Evolutionary conservation across 2,329 filamentous ascomycete genomes (phyloP), one percentile per base, ranked within the genome.

Genomic region (Xylaria sp.): DNA sequence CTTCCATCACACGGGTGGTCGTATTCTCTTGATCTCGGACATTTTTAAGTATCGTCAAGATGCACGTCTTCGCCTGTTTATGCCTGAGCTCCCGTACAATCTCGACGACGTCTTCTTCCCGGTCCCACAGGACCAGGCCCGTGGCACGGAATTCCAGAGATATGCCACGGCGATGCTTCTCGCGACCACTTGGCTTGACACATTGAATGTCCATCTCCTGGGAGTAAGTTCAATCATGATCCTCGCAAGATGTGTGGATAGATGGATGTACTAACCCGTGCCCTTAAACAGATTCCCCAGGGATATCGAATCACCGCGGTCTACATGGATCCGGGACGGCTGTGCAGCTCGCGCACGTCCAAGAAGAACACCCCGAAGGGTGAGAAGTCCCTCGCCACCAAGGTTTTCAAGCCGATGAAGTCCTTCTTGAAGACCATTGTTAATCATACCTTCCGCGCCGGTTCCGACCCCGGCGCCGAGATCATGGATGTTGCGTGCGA

Each of bases 1-100:
- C 66, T 88, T 85, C 75, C 84, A 87, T 1, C 23, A 34, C 66
- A 81, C 85, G 54, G 84, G 87, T 63, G 87, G 87, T 34, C 69
- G 73, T 52, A 87, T 89, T 82, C 82, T 85, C 59, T 74, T 80
- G 70, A 68, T 77, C 10, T 70, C 68, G 0, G 69, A 60, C 34
- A 68, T 74, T 5, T 65, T 68, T 1, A 75, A 78, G 59, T 59
- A 23, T 9, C 54, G 35, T 10, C 11, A 35, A 3, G 50, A 56
- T 13, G 50, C 11, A 8, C 2, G 1, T 1, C 55, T 55, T 52
- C 10, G 11, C 1, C 4, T 11, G 3, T 37, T 23, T 2, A 39
- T 39, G 6, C 58, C 58, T 2, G 16, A 47, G 3, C 39, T 59
- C 1, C 57, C 52, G 1, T 7, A 7, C 10, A 48, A 59, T 30